phyloP scores from a whole-genome alignment of 768 basidiomycete genomes.

The Kondoa subrosea region DNA sequence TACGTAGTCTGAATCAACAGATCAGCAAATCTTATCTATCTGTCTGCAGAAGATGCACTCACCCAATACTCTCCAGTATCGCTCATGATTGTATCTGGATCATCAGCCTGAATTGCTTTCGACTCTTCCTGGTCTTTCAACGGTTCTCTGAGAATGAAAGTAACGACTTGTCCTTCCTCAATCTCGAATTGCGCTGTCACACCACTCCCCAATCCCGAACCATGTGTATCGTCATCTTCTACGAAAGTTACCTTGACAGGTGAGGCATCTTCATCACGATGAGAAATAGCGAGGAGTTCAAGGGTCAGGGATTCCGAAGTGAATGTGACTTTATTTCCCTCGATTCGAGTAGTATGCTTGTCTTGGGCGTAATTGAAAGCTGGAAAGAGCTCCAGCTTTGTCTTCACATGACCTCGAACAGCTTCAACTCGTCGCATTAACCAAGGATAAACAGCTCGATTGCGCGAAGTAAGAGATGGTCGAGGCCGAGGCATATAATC shows the following conservation, averaged over 20 bases:
- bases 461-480: slow-evolving; percentile 28
- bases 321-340: slow-evolving; percentile 37
- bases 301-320: slow-evolving; percentile 28
- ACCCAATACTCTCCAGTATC: slow-evolving; percentile 72
- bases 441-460: slow-evolving; percentile 62
- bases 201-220: slow-evolving; percentile 50
- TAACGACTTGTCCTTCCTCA: slow-evolving; percentile 72
- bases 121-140: slow-evolving; percentile 33
- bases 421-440: slow-evolving; percentile 64
- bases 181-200: slow-evolving; percentile 47
- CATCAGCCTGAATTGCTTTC: not conserved
- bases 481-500: slow-evolving; percentile 63
- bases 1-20: too few species aligned
- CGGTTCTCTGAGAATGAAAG: slow-evolving; percentile 63
- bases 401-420: slow-evolving; percentile 61
- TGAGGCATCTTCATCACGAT: slow-evolving; percentile 20
- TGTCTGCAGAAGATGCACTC: too few species aligned
- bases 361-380: slow-evolving; percentile 89
- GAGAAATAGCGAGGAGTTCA: slow-evolving; percentile 21
- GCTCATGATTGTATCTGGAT: slow-evolving; percentile 30
- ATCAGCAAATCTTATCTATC: too few species aligned
- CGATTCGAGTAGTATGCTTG: slow-evolving; percentile 45
- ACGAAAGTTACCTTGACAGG: slow-evolving; percentile 21
- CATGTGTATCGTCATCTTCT: slow-evolving; percentile 36
- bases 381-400: slow-evolving; percentile 78